Conservation (phyloP, 805 yeast genomes). For the Candida boleticola region DNA sequence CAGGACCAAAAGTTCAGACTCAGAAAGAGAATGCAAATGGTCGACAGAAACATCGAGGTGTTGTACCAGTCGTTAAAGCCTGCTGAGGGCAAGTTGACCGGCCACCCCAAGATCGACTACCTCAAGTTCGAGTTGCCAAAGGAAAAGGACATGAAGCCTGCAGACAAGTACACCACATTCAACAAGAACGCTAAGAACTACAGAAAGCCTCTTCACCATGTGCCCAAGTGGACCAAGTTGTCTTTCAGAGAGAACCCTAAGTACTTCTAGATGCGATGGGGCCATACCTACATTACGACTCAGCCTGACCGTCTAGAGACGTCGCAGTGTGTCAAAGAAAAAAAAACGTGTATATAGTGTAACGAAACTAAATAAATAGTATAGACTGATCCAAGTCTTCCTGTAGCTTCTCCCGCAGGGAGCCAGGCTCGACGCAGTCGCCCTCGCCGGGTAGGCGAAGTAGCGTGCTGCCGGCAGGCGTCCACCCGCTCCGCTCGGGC, state of each 20-base stretch:
- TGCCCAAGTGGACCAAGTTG: constrained; percentile 89
- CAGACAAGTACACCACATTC: constrained; percentile 86
- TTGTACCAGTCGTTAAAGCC: constrained; percentile 41
- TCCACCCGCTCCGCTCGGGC: no score
- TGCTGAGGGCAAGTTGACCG: constrained; percentile 27
- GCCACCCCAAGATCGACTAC: constrained; percentile 35
- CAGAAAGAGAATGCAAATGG: constrained; percentile 76
- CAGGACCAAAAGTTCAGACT: constrained; percentile 78
- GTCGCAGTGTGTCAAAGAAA: no score
- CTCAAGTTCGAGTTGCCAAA: constrained; percentile 56
- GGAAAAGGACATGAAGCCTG: constrained; percentile 74
- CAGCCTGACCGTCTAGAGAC: no score
- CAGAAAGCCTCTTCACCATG: constrained; percentile 83
- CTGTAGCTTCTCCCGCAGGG: no score
- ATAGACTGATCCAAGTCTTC: no score
- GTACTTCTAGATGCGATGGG: constrained; percentile 53
- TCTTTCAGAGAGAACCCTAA: constrained; percentile 79
- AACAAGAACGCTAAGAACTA: constrained; percentile 71
- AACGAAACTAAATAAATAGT: no score
- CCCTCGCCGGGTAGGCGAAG: no score
- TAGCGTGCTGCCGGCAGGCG: no score
- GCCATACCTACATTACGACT: no score
- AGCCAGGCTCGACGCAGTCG: no score
- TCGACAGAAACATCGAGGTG: constrained; percentile 73
- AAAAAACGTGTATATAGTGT: no score